phyloP scores from a whole-genome alignment of 2,329 filamentous ascomycete species.

The Penicillium sumatraense region DNA sequence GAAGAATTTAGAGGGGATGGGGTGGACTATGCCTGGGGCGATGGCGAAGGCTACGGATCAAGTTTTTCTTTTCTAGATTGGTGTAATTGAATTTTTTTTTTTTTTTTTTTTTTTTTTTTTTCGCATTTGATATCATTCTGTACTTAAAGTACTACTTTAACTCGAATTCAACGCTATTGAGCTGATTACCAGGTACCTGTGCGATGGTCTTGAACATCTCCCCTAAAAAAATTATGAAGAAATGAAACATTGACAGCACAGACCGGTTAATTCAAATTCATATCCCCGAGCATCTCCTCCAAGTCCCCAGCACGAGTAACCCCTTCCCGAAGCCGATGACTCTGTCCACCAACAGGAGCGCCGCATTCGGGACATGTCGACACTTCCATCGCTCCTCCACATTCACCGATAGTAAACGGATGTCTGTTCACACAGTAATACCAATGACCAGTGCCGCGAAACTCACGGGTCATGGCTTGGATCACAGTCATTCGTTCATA shows the following conservation, averaged over 20 bases:
- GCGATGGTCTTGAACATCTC: too few species aligned
- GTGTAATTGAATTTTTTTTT: not conserved
- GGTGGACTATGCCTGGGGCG: constrained; percentile 53
- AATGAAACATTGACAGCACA: too few species aligned
- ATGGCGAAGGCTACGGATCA: constrained; percentile 42
- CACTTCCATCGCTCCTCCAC: constrained; percentile 67
- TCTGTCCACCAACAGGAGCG: constrained; percentile 1
- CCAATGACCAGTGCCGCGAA: constrained; percentile 57
- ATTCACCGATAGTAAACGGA: constrained; percentile 67
- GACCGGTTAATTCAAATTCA: too few species aligned
- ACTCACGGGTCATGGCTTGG: constrained; percentile 57
- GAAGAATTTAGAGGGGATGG: constrained; percentile 52
- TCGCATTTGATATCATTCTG: too few species aligned
- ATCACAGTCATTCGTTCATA: constrained; percentile 59
- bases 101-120: too few species aligned
- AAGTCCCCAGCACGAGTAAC: too few species aligned
- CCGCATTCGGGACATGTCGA: constrained; percentile 9
- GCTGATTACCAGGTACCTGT: too few species aligned
- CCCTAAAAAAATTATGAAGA: too few species aligned
- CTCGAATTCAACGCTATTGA: too few species aligned
- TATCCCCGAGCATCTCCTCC: too few species aligned
- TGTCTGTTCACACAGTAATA: constrained; percentile 48
- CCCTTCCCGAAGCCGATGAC: too few species aligned
- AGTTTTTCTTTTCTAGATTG: not conserved
- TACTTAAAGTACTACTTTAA: too few species aligned